Evolutionary conservation across 345 rosid genomes (phyloP).

Genomic region (Turnera subulata): DNA sequence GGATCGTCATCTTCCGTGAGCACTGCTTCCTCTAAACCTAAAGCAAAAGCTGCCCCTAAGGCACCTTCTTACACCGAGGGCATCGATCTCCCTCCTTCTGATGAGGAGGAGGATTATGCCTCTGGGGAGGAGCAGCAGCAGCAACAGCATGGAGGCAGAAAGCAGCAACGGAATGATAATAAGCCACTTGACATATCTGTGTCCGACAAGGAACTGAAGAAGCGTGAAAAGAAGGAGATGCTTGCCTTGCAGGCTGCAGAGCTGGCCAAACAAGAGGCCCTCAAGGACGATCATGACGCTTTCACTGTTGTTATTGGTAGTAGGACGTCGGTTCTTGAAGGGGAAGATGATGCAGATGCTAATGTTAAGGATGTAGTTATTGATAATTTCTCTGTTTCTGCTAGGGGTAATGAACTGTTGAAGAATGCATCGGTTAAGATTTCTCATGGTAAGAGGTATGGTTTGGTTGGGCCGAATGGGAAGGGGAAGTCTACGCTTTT

Average conservation of each 20-base stretch:
- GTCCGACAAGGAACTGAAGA: constrained; percentile 77
- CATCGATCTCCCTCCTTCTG: constrained; percentile 88
- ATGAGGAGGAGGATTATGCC: constrained; percentile 46
- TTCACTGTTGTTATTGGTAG: constrained; percentile 94
- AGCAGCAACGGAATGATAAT: constrained; percentile 43
- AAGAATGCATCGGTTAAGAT: constrained; percentile 82
- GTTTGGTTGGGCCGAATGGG: constrained; percentile 94
- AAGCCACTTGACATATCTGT: constrained; percentile 52
- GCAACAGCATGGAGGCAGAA: constrained; percentile 18
- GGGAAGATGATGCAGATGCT: constrained; percentile 82
- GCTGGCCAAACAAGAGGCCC: constrained; percentile 69
- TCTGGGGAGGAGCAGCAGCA: constrained; percentile 51
- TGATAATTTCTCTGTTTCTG: constrained; percentile 89
- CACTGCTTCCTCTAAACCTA: constrained; percentile 27
- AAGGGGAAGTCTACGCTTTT: constrained; percentile 94
- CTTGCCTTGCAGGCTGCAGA: constrained; percentile 49
- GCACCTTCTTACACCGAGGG: constrained; percentile 66
- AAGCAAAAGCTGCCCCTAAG: constrained; percentile 49
- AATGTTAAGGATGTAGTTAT: constrained; percentile 82
- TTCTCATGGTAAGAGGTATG: constrained; percentile 96
- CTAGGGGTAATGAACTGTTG: constrained; percentile 88
- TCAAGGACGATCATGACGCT: constrained; percentile 91
- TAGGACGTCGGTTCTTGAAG: constrained; percentile 78
- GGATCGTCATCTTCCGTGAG: constrained; percentile 39
- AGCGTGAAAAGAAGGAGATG: constrained; percentile 70